Evolutionary conservation across 306 rosid genomes (phyloP).

Genomic region (Rosa chinensis): DNA sequence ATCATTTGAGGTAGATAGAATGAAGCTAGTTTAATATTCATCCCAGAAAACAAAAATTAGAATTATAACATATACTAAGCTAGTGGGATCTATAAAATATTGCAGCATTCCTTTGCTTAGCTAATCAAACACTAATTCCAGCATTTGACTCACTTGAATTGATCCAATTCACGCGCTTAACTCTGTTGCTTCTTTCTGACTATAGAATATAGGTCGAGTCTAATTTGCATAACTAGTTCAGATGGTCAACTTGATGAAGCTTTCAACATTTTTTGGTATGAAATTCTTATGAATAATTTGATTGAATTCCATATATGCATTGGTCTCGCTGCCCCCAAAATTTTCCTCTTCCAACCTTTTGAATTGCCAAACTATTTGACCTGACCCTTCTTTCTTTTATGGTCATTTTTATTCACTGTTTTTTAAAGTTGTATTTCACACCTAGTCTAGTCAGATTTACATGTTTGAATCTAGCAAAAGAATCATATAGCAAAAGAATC

Average conservation of each 20-base stretch:
- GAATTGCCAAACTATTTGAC: neutral
- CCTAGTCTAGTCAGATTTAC: neutral
- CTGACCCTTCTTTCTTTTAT: neutral
- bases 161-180: constrained; percentile 5
- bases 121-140: neutral
- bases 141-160: neutral
- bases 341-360: neutral
- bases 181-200: constrained; percentile 1
- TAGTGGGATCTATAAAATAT: neutral
- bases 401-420: neutral
- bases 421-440: neutral
- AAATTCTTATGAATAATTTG: neutral
- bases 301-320: neutral
- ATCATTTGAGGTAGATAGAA: constrained; percentile 1
- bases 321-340: neutral
- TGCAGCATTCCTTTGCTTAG: neutral
- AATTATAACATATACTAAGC: neutral
- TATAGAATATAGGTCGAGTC: neutral
- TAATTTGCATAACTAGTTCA: neutral
- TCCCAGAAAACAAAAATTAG: neutral
- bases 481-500: neutral
- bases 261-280: neutral
- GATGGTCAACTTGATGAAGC: constrained; percentile 4
- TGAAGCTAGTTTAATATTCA: constrained; percentile 2
- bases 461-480: neutral